Evolutionary conservation across 371 early-diverging fungal species (phyloP), one percentile per base, ranked within the genome.

Genomic region (Lichtheimia ornata): DNA sequence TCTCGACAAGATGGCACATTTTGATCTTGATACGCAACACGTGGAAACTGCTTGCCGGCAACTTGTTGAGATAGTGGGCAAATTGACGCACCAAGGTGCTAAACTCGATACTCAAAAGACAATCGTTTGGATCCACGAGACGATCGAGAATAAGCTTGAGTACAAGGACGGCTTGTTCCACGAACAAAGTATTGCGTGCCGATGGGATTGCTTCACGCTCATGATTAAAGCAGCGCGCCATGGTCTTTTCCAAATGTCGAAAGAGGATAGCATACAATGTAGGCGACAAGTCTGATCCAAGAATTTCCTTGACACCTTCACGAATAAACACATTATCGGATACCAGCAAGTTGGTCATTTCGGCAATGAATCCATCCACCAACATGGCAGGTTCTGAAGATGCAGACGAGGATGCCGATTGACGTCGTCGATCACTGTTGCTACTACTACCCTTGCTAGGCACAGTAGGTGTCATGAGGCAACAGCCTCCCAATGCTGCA

Each of bases 221-320:
- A 2, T 76, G 45, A 65, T 83, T 86, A 70, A 94, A 90, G 68
- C 92, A 91, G 17, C 84, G 78, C 6, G 69, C 71, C 61, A 92
- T 88, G 53, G 87, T 79, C 9, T 70, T 67, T 55, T 91, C 87
- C 57, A 91, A 71, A 56, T 92, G 89, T 17, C 82, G 79, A 58
- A 94, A 89, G 25, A 96, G 77, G 35, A 94, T 79, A 55, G 85
- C 87, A 65, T 91, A 93, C 18, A 94, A 70, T 15, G 86, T 82
- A 11, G 88, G 86, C 47, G 84, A 84, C 17, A 95, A 74, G 59
- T 96, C 96, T 44, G 82, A 78, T 41, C 94, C 94, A 18, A 95
- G 75, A 0, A 88, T 87, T 58, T 95, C 94, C 62, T 92, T 92
- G 41, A 90, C 90, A n/a, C 84, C 86, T 74, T 96, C 96, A 12